Conservation (phyloP, 768 basidiomycete species). For the Cystofilobasidium macerans region DNA sequence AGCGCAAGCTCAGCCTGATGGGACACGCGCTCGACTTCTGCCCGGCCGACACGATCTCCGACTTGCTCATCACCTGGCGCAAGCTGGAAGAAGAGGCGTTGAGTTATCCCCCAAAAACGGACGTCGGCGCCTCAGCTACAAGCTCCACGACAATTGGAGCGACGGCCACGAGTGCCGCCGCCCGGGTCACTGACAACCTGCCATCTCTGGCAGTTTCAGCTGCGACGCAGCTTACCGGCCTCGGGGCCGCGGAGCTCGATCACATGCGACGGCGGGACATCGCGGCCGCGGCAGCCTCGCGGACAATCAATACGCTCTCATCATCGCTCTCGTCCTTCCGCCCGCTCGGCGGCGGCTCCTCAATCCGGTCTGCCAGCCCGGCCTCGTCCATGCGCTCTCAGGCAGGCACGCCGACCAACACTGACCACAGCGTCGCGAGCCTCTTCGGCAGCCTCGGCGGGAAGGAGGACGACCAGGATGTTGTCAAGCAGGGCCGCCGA, state of each 20-base stretch:
- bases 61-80: constrained; percentile 68
- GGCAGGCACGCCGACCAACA: constrained; percentile 32
- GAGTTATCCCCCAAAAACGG: background rate
- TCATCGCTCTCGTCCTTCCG: constrained; percentile 26
- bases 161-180: constrained; percentile 42
- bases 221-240: background rate
- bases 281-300: constrained; percentile 17
- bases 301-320: constrained; percentile 16
- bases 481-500: constrained; percentile 58
- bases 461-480: constrained; percentile 35
- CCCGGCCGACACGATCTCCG: constrained; percentile 64
- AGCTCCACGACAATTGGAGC: no score
- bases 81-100: constrained; percentile 45
- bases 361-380: constrained; percentile 8
- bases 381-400: constrained; percentile 26
- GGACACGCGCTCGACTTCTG: constrained; percentile 77
- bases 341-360: constrained; percentile 5
- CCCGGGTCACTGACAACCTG: constrained; percentile 34
- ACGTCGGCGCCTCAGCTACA: no score
- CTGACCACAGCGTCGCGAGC: constrained; percentile 36
- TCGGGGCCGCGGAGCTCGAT: background rate
- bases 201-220: constrained; percentile 11
- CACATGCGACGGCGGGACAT: constrained; percentile 23
- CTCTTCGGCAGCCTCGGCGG: constrained; percentile 33
- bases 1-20: constrained; percentile 58